Conservation (phyloP, 2,329 filamentous ascomycete species). For the Zymoseptoria brevis region DNA sequence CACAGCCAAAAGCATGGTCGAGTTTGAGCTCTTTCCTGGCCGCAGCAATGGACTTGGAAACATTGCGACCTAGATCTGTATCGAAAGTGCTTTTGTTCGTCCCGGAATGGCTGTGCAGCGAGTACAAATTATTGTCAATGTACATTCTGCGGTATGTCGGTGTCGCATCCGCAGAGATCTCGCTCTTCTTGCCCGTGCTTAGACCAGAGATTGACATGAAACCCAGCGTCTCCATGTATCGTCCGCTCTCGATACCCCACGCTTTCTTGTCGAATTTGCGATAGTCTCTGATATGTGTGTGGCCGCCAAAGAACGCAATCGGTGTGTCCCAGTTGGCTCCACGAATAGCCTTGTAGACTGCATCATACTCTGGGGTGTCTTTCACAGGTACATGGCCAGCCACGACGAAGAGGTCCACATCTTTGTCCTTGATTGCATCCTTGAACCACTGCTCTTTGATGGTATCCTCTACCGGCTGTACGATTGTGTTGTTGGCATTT, state of each 20-base stretch:
- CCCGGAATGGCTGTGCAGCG: constrained; percentile 71
- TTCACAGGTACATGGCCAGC: constrained; percentile 77
- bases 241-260: constrained; percentile 73
- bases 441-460: constrained; percentile 85
- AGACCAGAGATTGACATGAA: constrained; percentile 79
- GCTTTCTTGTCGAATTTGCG: constrained; percentile 69
- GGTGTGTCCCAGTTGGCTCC: constrained; percentile 69
- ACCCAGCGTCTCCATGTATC: constrained; percentile 91
- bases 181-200: constrained; percentile 31
- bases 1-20: constrained; percentile 72
- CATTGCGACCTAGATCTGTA: constrained; percentile 65
- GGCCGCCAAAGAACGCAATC: constrained; percentile 87
- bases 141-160: constrained; percentile 69
- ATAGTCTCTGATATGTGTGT: constrained; percentile 82
- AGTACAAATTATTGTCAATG: constrained; percentile 88
- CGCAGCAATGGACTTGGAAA: constrained; percentile 59
- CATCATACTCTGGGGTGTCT: constrained; percentile 64
- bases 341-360: constrained; percentile 71
- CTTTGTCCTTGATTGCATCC: constrained; percentile 66
- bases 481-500: constrained; percentile 83
- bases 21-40: constrained; percentile 65
- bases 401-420: constrained; percentile 80
- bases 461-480: constrained; percentile 70
- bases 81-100: constrained; percentile 65
- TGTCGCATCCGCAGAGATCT: constrained; percentile 28